Conservation (phyloP, 23 red algal genomes). For the Cyanidioschyzon merolae region DNA sequence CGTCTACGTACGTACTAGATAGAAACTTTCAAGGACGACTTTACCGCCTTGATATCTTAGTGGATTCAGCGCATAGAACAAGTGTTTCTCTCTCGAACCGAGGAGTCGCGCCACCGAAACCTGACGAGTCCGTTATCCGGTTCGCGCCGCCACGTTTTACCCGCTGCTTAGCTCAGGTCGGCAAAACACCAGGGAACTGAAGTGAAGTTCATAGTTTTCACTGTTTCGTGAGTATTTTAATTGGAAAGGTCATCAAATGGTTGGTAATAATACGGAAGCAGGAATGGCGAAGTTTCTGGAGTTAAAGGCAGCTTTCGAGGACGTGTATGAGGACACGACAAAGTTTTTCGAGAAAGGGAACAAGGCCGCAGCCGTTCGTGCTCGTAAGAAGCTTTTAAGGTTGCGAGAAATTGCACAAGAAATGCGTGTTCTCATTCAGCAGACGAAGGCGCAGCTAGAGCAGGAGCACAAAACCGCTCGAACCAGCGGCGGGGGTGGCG, state of each 20-base stretch:
- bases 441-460: constrained; percentile 13
- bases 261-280: constrained; percentile 1
- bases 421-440: constrained; percentile 7
- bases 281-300: constrained; percentile 13
- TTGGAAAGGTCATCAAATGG: no score
- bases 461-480: constrained; percentile 8
- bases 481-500: not conserved
- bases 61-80: no score
- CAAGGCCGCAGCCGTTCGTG: constrained; percentile 9
- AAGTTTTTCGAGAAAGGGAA: constrained; percentile 19
- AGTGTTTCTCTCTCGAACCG: no score
- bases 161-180: no score
- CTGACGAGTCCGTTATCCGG: not conserved
- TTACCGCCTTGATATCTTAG: no score
- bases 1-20: no score
- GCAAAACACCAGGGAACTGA: no score
- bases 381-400: not conserved
- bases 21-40: no score
- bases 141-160: not conserved
- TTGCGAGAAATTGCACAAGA: constrained; percentile 15
- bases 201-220: no score
- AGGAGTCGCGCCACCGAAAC: no score
- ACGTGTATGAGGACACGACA: constrained; percentile 6
- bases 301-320: constrained; percentile 6
- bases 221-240: no score